Percentiles rank a stretch among this genome's conserved stretches.
Evolutionary conservation across 208 protist species (phyloP).

Genomic region (Leptomonas pyrrhocoris): DNA sequence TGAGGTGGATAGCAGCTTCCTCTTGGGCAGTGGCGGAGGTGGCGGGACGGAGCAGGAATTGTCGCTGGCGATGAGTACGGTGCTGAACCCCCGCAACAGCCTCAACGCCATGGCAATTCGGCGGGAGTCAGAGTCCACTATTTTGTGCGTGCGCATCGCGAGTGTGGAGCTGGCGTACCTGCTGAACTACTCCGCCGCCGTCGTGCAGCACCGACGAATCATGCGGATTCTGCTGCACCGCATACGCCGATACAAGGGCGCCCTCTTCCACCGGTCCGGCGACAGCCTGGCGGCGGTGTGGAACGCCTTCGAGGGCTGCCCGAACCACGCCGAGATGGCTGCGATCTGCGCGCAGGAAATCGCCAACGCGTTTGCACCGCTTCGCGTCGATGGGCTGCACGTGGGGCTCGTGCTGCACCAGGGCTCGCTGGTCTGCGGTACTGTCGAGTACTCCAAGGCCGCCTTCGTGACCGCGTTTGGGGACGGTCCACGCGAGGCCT

Average conservation of each 20-base stretch:
- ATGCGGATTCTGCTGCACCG: constrained; percentile 75
- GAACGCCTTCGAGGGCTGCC: constrained; percentile 85
- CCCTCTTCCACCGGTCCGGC: constrained; percentile 73
- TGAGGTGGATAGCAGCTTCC: not conserved
- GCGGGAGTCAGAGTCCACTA: constrained; percentile 58
- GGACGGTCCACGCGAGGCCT: constrained; percentile 57
- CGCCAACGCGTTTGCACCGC: constrained; percentile 48
- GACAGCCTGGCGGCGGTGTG: constrained; percentile 77
- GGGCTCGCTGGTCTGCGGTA: constrained; percentile 79
- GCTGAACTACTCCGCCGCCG: constrained; percentile 59
- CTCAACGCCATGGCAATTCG: constrained; percentile 59
- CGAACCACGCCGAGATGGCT: constrained; percentile 72
- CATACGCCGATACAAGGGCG: constrained; percentile 74
- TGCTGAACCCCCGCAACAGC: constrained; percentile 4
- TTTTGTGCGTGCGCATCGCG: constrained; percentile 66
- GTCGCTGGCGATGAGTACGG: not conserved
- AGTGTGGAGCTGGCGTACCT: constrained; percentile 72
- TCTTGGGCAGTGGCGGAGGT: not conserved
- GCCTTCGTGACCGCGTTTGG: constrained; percentile 86
- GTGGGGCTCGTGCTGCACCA: constrained; percentile 83
- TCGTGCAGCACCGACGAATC: constrained; percentile 70
- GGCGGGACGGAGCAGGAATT: not conserved
- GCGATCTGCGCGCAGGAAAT: constrained; percentile 78
- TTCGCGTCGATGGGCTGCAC: constrained; percentile 63
- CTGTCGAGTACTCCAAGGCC: constrained; percentile 75